phyloP scores from a whole-genome alignment of 2,329 filamentous ascomycete genomes.

The Xylaria sp. region DNA sequence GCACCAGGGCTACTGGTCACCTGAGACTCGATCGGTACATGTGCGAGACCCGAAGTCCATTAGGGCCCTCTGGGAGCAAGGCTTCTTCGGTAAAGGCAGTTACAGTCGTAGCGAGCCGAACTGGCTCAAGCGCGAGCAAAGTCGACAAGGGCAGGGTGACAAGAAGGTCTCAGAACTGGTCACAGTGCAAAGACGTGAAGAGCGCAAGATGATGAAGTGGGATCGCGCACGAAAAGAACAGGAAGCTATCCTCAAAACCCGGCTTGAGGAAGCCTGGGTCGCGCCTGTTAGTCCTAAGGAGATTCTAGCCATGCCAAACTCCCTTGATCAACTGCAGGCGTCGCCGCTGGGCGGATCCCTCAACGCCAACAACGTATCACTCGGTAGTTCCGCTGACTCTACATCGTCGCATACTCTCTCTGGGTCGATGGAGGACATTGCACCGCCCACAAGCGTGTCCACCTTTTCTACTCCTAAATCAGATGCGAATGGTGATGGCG shows the following conservation, averaged over 20 bases:
- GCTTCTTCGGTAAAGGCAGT: conserved; percentile 93
- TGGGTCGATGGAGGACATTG: not conserved
- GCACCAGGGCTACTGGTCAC: conserved; percentile 75
- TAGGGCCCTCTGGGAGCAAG: conserved; percentile 86
- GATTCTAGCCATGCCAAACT: conserved; percentile 54
- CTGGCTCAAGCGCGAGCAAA: conserved; percentile 81
- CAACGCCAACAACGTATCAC: conserved; percentile 10
- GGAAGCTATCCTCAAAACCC: conserved; percentile 71
- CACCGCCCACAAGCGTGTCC: not conserved
- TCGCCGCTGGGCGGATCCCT: conserved; percentile 15
- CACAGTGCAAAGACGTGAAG: conserved; percentile 70
- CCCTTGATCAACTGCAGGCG: conserved; percentile 35
- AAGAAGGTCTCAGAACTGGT: conserved; percentile 73
- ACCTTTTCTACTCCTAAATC: not conserved
- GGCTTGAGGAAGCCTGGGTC: conserved; percentile 41
- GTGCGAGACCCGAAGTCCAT: conserved; percentile 72
- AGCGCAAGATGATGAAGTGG: conserved; percentile 80
- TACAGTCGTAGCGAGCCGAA: conserved; percentile 91
- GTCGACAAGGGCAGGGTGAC: conserved; percentile 58
- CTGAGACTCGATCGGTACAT: conserved; percentile 75
- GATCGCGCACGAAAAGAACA: conserved; percentile 85
- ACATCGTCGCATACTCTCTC: not conserved
- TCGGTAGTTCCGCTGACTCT: not conserved
- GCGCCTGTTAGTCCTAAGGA: conserved; percentile 44
- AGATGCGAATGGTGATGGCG: not conserved